Evolutionary conservation across 768 basidiomycete species (phyloP).

Genomic region (Tylopilus vinaceipallidus): DNA sequence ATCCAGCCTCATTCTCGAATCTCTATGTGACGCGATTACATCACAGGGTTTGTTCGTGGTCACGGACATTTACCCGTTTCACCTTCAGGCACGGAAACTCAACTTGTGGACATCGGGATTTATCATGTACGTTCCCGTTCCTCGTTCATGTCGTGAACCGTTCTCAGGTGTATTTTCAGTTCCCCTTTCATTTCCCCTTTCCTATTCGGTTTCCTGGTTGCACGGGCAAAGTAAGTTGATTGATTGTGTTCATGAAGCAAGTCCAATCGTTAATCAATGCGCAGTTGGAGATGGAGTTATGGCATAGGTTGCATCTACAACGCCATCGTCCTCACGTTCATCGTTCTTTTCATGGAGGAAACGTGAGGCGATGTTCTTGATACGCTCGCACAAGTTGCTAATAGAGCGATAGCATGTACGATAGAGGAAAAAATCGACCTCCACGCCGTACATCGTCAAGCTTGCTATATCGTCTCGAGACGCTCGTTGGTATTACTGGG

Average conservation of each 20-base stretch:
- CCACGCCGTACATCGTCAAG: constrained; percentile 27
- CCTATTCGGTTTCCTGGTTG: constrained; percentile 29
- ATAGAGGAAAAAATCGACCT: constrained; percentile 40
- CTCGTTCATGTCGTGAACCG: constrained; percentile 22
- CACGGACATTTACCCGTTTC: constrained; percentile 53
- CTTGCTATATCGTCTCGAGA: constrained; percentile 42
- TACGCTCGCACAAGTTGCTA: neutral
- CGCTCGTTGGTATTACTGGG: constrained; percentile 49
- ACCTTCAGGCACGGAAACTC: constrained; percentile 50
- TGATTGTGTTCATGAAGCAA: too few relatives aligned
- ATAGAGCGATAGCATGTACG: constrained; percentile 41
- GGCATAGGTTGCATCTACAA: constrained; percentile 50
- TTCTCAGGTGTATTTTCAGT: constrained; percentile 28
- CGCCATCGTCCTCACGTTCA: constrained; percentile 43
- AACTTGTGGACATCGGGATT: constrained; percentile 56
- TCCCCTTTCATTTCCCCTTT: constrained; percentile 32
- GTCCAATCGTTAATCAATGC: neutral
- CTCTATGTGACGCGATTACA: neutral
- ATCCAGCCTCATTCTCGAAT: neutral
- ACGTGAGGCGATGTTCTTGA: constrained; percentile 35
- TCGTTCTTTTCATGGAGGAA: constrained; percentile 48
- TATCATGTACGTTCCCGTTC: constrained; percentile 41
- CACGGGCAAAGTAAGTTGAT: constrained; percentile 23
- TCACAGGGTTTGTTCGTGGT: constrained; percentile 43
- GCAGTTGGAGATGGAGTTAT: constrained; percentile 52